Percentiles rank a stretch among this genome's conserved stretches.
These are phyloP conservation scores for Globisporangium parvum DNA, from an alignment of 352 stramenopile species.

Conservation along the genomic window DNA sequence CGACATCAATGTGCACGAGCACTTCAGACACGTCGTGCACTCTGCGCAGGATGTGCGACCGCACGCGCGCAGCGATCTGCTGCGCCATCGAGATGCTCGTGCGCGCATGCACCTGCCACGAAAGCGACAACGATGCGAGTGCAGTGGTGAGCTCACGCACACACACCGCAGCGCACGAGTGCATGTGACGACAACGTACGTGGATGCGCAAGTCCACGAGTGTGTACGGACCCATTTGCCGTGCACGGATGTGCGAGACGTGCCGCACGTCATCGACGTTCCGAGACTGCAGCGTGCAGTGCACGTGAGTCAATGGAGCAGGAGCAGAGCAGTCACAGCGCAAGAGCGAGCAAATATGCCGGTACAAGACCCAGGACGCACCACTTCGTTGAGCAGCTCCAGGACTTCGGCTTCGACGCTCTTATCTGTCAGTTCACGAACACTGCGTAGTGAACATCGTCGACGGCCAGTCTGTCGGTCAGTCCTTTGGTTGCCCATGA, in stretches of 20 bases:
- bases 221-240: slow-evolving; percentile 84
- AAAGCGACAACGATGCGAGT: not conserved
- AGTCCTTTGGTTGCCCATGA: not conserved
- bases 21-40: slow-evolving; percentile 82
- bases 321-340: too few species aligned
- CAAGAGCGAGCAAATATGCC: not conserved
- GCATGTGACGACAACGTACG: slow-evolving; percentile 29
- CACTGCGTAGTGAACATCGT: slow-evolving; percentile 21
- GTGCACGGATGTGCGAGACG: slow-evolving; percentile 75
- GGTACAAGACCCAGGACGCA: slow-evolving; percentile 12
- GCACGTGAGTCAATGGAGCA: not conserved
- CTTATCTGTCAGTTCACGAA: slow-evolving; percentile 82
- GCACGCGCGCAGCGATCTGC: slow-evolving; percentile 59
- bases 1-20: slow-evolving; percentile 81
- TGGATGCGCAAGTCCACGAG: slow-evolving; percentile 82
- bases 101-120: slow-evolving; percentile 48
- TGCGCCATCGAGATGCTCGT: slow-evolving; percentile 84
- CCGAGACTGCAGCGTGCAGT: slow-evolving; percentile 33
- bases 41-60: slow-evolving; percentile 58
- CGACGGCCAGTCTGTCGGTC: too few species aligned
- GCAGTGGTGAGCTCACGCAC: too few species aligned
- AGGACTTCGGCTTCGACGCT: slow-evolving; percentile 77
- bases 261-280: slow-evolving; percentile 77
- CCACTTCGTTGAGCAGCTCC: slow-evolving; percentile 67
- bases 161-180: too few species aligned